Base-by-base conservation (phyloP, 805 yeast species). In the Saccharomyces eubayanus region DNA sequence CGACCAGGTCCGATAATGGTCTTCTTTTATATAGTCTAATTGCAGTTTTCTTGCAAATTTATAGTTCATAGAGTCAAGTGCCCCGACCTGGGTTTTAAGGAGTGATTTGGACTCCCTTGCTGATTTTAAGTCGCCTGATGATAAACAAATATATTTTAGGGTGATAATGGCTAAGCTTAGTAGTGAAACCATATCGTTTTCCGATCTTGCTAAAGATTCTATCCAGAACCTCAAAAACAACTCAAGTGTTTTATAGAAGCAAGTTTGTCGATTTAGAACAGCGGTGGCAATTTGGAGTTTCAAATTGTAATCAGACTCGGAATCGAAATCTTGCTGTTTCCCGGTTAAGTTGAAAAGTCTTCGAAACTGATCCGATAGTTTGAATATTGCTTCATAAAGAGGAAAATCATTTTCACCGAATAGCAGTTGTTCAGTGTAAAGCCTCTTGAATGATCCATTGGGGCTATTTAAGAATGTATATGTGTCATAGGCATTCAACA, bases 341-440 rank as follows among this genome's bases (percentile, higher is more conserved):
- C 43, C 43, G 20, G 12, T 36, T 36, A 16, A 31, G 16, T 56
- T 53, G 49, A 67, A 69, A 28, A 66, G 63, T 2, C 52, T 54
- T 16, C 62, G 52, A 16, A 73, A 55, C 28, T 66, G 60, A 24
- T 64, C 55, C 1, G 77, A 69, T 1, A 76, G 59, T 24, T 61
- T 58, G 5, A 71, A 55, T 2, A 74, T 65, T 48, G 77, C 72
- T 53, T 68, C 63, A 10, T 68, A 74, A 28, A 84, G 63, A 0
- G 87, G 85, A 62, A 82, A 71, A 30, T 72, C 68, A 52, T 74
- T 75, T 53, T 77, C 75, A 49, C 82, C 79, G 74, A 85, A 83
- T 69, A 85, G 72, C 49, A 82, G 70, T 59, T 84, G 88, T 63
- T 85, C 89, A 52, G 78, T 80, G 62, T 77, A 82, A 30, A 75